Base-by-base conservation (phyloP, 345 rosid genomes). In the thale cress (Arabidopsis thaliana) region DNA sequence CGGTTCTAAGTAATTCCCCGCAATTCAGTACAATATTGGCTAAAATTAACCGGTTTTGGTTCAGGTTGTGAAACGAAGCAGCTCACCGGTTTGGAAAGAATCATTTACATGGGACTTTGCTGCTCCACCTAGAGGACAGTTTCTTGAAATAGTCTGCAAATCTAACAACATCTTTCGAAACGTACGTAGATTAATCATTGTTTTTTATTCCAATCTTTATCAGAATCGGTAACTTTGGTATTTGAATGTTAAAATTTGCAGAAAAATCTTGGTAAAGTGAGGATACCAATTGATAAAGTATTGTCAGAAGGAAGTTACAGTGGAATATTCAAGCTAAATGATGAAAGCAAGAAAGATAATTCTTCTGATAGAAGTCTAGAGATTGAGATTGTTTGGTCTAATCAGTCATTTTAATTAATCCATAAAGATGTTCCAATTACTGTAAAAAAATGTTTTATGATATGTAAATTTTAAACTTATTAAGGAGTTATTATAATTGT, bases 51-150 rank as follows among this genome's bases (percentile, higher is more conserved):
- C 74, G 34, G 64, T 20, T 58, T 38, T 12, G 45, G 71, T 37
- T 77, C 77, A 91, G 97, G 94, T 93, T 28, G 88, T 88, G 72
- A 89, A 78, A 87, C 89, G 88, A 71, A 85, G 82, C 51, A 84
- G 56, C 59, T 83, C 87, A 67, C 98, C 97, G 16, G 98, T 91
- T 71, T 91, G 97, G 98, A 82, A 89, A 30, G 97, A 91, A 86
- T 88, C 87, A 14, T 93, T 93, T 72, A 87, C 93, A 24, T 93
- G 97, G 98, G 88, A 87, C 33, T 93, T 93, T 61, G 89, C 82
- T 81, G 84, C 88, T 51, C 89, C 97, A 25, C 98, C 98, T 0
- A 91, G 87, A 74, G 92, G 98, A 62, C 96, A 85, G 45, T 87
- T 87, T 71, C 97, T 93, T 30, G 95, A 91, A 78, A 89, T 93